Evolutionary conservation across 148 eudicot genomes (phyloP).

Genomic region (Euryodendron excelsum): DNA sequence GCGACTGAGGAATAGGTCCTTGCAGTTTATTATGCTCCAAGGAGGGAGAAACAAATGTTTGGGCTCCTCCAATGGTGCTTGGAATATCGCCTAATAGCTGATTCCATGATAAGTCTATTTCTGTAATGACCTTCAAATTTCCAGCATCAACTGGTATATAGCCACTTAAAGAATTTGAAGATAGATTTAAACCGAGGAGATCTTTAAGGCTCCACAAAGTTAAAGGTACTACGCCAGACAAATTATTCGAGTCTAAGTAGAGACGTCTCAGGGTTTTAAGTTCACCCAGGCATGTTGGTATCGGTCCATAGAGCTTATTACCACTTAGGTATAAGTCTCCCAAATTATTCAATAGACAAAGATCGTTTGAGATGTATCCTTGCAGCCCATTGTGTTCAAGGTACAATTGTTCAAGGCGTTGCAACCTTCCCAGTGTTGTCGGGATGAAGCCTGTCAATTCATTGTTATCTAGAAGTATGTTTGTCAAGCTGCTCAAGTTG

Average conservation of each 20-base stretch:
- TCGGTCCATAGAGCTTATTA: slow-evolving; percentile 24
- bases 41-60: too few species aligned
- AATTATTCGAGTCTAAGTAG: slow-evolving; percentile 28
- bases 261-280: slow-evolving; percentile 20
- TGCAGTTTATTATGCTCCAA: too few species aligned
- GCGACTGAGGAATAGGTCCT: slow-evolving; percentile 27
- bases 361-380: slow-evolving; percentile 25
- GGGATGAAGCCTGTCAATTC: slow-evolving; percentile 25
- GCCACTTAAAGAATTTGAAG: slow-evolving; percentile 26
- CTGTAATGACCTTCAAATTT: too few species aligned
- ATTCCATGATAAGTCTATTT: slow-evolving; percentile 36
- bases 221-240: too few species aligned
- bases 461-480: slow-evolving; percentile 18
- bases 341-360: slow-evolving; percentile 21
- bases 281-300: slow-evolving; percentile 34
- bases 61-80: slow-evolving; percentile 23
- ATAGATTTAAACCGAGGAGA: slow-evolving; percentile 27
- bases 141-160: slow-evolving; percentile 15
- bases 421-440: slow-evolving; percentile 19
- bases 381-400: slow-evolving; percentile 28
- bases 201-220: too few species aligned
- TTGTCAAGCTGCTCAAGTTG: slow-evolving; percentile 23
- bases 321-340: slow-evolving; percentile 30
- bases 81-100: slow-evolving; percentile 25
- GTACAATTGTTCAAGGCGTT: slow-evolving; percentile 17